These are phyloP conservation scores for Coffea eugenioides DNA, from an alignment of 257 asterid species.

Conservation along the genomic window DNA sequence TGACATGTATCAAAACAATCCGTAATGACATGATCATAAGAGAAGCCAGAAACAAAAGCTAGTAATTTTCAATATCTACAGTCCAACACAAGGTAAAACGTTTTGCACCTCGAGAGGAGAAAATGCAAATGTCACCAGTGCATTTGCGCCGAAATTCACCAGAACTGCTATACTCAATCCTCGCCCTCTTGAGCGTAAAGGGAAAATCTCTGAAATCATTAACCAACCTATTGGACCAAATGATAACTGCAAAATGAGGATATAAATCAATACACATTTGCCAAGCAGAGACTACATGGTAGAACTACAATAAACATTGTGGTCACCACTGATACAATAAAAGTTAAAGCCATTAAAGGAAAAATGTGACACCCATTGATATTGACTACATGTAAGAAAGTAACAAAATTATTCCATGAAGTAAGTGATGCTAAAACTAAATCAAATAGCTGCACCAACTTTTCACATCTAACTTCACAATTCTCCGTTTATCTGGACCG, in stretches of 20 bases:
- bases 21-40: background rate
- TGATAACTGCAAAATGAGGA: slow-evolving; percentile 60
- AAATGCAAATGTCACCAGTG: slow-evolving; percentile 88
- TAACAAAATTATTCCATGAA: background rate
- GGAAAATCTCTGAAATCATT: slow-evolving; percentile 93
- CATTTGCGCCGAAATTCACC: slow-evolving; percentile 82
- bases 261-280: background rate
- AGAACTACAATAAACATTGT: background rate
- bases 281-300: background rate
- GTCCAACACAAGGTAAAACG: background rate
- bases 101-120: slow-evolving; percentile 75
- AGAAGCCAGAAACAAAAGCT: background rate
- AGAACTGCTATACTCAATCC: slow-evolving; percentile 91
- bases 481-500: background rate
- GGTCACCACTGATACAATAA: background rate
- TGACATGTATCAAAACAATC: background rate
- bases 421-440: background rate
- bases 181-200: slow-evolving; percentile 84
- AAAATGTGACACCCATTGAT: background rate
- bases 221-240: slow-evolving; percentile 99
- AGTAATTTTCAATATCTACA: background rate
- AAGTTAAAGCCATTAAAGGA: background rate
- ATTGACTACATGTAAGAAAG: background rate
- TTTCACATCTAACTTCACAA: background rate
- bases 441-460: background rate